Base-by-base conservation (phyloP, 2,329 filamentous ascomycete genomes). In the Fusarium sp. region DNA sequence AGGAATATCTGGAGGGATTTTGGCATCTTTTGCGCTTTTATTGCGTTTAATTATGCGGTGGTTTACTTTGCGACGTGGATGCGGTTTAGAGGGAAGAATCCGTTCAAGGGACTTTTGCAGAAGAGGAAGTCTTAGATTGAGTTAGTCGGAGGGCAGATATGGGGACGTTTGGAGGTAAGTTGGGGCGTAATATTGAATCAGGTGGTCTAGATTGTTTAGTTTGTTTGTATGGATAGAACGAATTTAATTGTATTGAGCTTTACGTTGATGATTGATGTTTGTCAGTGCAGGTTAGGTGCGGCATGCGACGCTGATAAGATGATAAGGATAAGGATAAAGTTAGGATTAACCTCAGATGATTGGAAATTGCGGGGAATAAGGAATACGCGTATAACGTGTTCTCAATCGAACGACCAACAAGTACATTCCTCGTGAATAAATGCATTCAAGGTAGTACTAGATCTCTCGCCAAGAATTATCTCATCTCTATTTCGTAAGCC, bases 1-100 rank as follows among this genome's bases (percentile, higher is more conserved):
- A 79, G 79, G 3, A 80, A 92, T 56, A 89, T 90, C 50, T 93
- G 91, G 91, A 81, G 90, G 15, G 83, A 92, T 65, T 93, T 91
- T 79, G 84, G 90, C 4, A 89, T 92, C 56, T 90, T 91, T 72
- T 89, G 86, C 77, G 89, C 83, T 0, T 93, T 88, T 74, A 88
- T 91, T 25, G 77, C 86, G 3, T 93, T 92, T 76, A 93, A 93
- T 69, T 92, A 83, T 57, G 69, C 62, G 2, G 49, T 84, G 4
- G 79, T 85, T 0, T 84, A 80, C 50, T 25, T 82, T 1, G 78
- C 80, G 8, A 84, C 83, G 0, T 85, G 79, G 76, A 42, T 83
- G 55, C 76, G 76, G n/a, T 85, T 84, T 65, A 76, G 78, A 42
- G 82, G 79, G 0, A 83, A 77, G 75, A 84, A 83, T 29, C 81